Evolutionary conservation across 176 grass and related monocot species (phyloP).

Genomic region (Microstegium vimineum): DNA sequence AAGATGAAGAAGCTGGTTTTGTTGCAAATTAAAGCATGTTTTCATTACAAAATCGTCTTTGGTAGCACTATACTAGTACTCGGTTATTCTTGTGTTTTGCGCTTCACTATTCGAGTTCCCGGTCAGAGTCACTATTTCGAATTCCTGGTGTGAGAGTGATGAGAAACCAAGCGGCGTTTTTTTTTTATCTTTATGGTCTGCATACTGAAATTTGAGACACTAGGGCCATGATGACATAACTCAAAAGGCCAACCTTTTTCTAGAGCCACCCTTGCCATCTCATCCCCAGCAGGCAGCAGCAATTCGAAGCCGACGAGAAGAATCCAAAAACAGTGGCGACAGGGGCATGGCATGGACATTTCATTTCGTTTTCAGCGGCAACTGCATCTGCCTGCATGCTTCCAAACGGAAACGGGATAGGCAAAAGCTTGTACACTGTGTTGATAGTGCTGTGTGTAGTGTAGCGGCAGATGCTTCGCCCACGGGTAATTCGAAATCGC

Average conservation of each 20-base stretch:
- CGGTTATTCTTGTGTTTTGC: background rate
- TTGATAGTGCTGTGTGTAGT: background rate
- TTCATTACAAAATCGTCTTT: background rate
- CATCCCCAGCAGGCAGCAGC: background rate
- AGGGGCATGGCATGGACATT: background rate
- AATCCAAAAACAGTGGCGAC: background rate
- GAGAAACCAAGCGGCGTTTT: background rate
- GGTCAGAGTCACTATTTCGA: too few relatives aligned
- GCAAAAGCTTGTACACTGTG: background rate
- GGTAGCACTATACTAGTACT: too few relatives aligned
- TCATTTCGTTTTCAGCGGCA: constrained; percentile 9
- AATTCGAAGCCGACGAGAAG: constrained; percentile 7
- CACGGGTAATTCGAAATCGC: background rate
- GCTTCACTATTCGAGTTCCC: background rate
- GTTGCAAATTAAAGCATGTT: background rate
- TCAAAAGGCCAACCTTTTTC: background rate
- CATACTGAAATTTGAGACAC: background rate
- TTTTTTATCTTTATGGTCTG: background rate
- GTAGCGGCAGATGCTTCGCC: background rate
- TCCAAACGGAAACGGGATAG: constrained; percentile 34
- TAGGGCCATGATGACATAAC: background rate
- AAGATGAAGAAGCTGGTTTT: background rate
- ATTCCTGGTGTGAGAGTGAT: too few relatives aligned
- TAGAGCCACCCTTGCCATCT: background rate
- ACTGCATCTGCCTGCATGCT: background rate